A percentile compares a stretch with the other conserved stretches of the same genome.
phyloP scores from a whole-genome alignment of 2,329 filamentous ascomycete genomes.

The Drechslerella dactyloides region DNA sequence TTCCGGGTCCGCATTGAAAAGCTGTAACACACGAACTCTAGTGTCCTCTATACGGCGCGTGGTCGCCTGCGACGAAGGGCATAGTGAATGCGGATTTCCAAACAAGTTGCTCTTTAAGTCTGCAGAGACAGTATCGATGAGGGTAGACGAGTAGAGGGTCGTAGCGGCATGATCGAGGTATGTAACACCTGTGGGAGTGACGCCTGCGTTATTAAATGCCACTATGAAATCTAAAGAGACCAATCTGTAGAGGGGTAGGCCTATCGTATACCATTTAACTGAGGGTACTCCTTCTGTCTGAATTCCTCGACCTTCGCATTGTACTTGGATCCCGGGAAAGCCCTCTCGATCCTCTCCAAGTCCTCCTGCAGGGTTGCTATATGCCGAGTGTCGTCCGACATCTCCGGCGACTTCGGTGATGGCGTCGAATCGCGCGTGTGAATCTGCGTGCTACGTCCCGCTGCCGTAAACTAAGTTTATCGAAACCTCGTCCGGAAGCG shows the following conservation, averaged over 20 bases:
- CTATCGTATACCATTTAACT: conserved; percentile 57
- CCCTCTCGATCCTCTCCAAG: conserved; percentile 21
- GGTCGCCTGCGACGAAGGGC: conserved; percentile 66
- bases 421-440: conserved; percentile 5
- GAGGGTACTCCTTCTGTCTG: conserved; percentile 59
- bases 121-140: conserved; percentile 65
- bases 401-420: not conserved
- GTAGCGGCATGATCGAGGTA: conserved; percentile 68
- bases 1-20: conserved; percentile 66
- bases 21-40: conserved; percentile 64
- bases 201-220: conserved; percentile 34
- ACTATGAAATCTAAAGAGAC: not conserved
- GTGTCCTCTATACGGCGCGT: conserved; percentile 67
- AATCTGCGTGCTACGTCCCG: conserved; percentile 8
- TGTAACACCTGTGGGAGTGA: conserved; percentile 53
- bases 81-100: conserved; percentile 72
- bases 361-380: conserved; percentile 14
- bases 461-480: conserved; percentile 23
- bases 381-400: conserved; percentile 11
- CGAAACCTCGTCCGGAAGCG: conserved; percentile 19
- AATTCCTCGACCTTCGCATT: conserved; percentile 57
- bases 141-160: conserved; percentile 67
- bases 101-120: conserved; percentile 67
- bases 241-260: conserved; percentile 2
- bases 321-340: conserved; percentile 45